Evolutionary conservation across 306 rosid genomes (phyloP).

Genomic region (Malus orientalis): DNA sequence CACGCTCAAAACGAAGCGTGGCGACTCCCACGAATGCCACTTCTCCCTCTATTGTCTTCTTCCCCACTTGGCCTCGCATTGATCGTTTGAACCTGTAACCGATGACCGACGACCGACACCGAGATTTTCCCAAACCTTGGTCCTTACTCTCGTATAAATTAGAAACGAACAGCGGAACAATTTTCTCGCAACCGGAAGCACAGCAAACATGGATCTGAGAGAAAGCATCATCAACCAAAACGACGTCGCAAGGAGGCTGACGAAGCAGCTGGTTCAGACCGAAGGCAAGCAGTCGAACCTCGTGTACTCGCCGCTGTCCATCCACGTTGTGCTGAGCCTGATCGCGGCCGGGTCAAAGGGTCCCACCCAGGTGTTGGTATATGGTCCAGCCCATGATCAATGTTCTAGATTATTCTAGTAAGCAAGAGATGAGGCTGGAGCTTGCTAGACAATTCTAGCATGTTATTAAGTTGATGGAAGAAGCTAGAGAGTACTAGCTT

Average conservation of each 20-base stretch:
- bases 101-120: neutral
- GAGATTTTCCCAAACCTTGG: neutral
- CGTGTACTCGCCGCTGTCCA: constrained; percentile 67
- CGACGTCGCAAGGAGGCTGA: constrained; percentile 39
- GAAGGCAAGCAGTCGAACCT: constrained; percentile 36
- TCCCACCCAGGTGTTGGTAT: constrained; percentile 43
- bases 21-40: no score
- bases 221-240: constrained; percentile 41
- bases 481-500: no score
- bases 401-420: no score
- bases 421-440: no score
- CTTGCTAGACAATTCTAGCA: no score
- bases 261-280: constrained; percentile 38
- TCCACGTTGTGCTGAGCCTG: constrained; percentile 59
- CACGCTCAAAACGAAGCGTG: no score
- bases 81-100: neutral
- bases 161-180: neutral
- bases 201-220: constrained; percentile 45
- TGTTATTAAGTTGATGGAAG: no score
- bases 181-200: neutral
- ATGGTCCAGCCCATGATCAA: no score
- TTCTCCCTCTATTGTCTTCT: no score
- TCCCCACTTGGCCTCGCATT: no score
- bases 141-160: neutral
- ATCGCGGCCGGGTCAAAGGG: constrained; percentile 70